Percentiles rank a stretch among this genome's conserved stretches.
These are phyloP conservation scores for Chaetomidium leptoderma DNA, from an alignment of 495 filamentous ascomycete genomes.

Conservation along the genomic window DNA sequence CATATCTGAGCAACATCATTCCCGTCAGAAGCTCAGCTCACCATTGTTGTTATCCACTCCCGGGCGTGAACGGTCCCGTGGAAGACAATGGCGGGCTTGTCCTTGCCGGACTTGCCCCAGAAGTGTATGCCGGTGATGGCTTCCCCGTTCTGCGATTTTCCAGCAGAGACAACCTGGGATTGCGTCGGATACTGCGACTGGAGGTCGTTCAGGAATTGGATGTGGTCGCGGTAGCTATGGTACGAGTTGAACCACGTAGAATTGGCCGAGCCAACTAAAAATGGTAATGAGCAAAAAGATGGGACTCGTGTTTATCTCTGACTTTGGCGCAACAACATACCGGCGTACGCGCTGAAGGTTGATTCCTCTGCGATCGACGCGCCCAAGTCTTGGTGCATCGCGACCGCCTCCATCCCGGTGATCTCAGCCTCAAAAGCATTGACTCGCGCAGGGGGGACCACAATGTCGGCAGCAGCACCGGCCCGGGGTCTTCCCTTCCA, in stretches of 20 bases:
- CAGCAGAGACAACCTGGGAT: conserved; percentile 51
- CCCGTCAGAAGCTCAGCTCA: conserved; percentile 6
- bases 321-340: conserved; percentile 19
- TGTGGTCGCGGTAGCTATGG: conserved; percentile 54
- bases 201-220: conserved; percentile 51
- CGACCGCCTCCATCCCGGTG: conserved; percentile 20
- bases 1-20: too few relatives aligned
- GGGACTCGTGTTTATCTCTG: background rate
- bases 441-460: conserved; percentile 27
- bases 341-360: conserved; percentile 22
- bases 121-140: conserved; percentile 57
- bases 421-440: conserved; percentile 22
- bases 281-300: conserved; percentile 5
- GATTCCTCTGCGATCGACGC: conserved; percentile 28
- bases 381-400: conserved; percentile 34
- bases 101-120: conserved; percentile 51
- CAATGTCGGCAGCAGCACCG: conserved; percentile 27
- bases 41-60: conserved; percentile 59
- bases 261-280: conserved; percentile 18
- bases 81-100: conserved; percentile 56
- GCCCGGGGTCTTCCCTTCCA: conserved; percentile 31
- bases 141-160: conserved; percentile 48
- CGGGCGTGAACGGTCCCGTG: conserved; percentile 61
- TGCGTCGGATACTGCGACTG: conserved; percentile 43
- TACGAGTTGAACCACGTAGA: conserved; percentile 56